These are phyloP conservation scores for Salmacisia buchloeana DNA, from an alignment of 1,284 basidiomycete genomes.

Conservation along the genomic window DNA sequence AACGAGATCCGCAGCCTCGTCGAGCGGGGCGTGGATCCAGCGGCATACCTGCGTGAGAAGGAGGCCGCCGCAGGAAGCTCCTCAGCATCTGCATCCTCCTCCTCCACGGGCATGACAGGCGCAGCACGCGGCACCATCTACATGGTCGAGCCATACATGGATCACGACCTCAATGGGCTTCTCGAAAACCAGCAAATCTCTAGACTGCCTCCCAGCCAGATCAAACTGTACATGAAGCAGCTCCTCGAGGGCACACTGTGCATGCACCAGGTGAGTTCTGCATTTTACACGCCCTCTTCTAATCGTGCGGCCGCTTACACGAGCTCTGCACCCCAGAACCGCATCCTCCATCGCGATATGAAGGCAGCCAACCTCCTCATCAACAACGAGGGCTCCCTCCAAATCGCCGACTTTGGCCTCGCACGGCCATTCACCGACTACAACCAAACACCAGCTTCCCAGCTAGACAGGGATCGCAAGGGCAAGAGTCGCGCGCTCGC, in stretches of 20 bases:
- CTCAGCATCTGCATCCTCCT: neutral
- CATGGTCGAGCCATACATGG: constrained; percentile 99
- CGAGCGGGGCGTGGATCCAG: constrained; percentile 23
- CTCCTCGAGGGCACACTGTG: constrained; percentile 89
- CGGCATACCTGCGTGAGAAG: neutral
- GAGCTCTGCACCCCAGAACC: constrained; percentile 61
- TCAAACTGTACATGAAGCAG: constrained; percentile 95
- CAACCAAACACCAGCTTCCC: neutral
- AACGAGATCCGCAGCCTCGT: constrained; percentile 9
- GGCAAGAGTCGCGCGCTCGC: neutral
- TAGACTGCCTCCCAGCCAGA: constrained; percentile 55
- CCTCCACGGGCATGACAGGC: neutral
- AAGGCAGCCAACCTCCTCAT: constrained; percentile 97
- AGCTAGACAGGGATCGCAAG: neutral
- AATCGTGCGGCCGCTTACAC: neutral
- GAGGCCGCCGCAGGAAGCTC: neutral
- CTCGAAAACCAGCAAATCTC: constrained; percentile 62
- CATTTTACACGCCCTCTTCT: neutral
- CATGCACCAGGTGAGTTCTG: constrained; percentile 71
- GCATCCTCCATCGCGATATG: constrained; percentile 95
- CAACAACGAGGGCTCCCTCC: constrained; percentile 59
- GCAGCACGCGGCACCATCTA: constrained; percentile 60
- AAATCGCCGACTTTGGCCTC: constrained; percentile 88
- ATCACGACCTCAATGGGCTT: constrained; percentile 92
- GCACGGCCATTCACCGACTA: constrained; percentile 60